Evolutionary conservation across 2,329 filamentous ascomycete genomes (phyloP).

Genomic region (Chlorencoelia australis): DNA sequence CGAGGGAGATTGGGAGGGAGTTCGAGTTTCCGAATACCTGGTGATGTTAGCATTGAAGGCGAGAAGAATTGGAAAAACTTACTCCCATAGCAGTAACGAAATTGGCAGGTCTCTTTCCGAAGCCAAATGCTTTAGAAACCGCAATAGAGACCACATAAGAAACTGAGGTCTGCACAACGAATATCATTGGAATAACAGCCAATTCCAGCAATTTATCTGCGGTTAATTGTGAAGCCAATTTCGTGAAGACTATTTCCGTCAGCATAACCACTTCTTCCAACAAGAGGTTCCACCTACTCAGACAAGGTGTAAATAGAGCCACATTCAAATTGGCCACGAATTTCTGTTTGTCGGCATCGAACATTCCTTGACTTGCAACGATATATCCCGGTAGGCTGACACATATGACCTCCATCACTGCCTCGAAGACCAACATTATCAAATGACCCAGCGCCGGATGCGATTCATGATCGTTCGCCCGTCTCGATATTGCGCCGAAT

Average conservation of each 20-base stretch:
- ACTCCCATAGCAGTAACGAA: slow-evolving; percentile 94
- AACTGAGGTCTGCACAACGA: slow-evolving; percentile 75
- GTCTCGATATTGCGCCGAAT: slow-evolving; percentile 12
- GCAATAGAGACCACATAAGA: slow-evolving; percentile 68
- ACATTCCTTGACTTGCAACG: slow-evolving; percentile 79
- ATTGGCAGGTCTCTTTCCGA: slow-evolving; percentile 78
- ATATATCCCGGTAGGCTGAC: slow-evolving; percentile 92
- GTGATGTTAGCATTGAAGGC: slow-evolving; percentile 10
- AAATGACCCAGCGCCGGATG: slow-evolving; percentile 36
- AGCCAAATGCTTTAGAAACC: slow-evolving; percentile 66
- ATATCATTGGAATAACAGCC: slow-evolving; percentile 91
- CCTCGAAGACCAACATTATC: slow-evolving; percentile 63
- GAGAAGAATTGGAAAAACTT: slow-evolving; percentile 23
- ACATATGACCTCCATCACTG: slow-evolving; percentile 89
- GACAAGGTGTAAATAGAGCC: slow-evolving; percentile 89
- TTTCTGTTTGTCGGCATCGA: slow-evolving; percentile 92
- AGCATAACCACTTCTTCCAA: slow-evolving; percentile 2
- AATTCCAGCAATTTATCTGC: slow-evolving; percentile 84
- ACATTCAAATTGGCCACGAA: slow-evolving; percentile 95
- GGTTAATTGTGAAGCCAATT: slow-evolving; percentile 87
- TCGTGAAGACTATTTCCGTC: slow-evolving; percentile 69
- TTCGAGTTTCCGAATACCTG: slow-evolving; percentile 95
- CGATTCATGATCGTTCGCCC: slow-evolving; percentile 20
- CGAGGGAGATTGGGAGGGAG: slow-evolving; percentile 90
- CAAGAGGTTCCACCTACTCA: slow-evolving; percentile 52